Conservation (phyloP, 192 early-diverging fungal species). For the Geranomyces variabilis region DNA sequence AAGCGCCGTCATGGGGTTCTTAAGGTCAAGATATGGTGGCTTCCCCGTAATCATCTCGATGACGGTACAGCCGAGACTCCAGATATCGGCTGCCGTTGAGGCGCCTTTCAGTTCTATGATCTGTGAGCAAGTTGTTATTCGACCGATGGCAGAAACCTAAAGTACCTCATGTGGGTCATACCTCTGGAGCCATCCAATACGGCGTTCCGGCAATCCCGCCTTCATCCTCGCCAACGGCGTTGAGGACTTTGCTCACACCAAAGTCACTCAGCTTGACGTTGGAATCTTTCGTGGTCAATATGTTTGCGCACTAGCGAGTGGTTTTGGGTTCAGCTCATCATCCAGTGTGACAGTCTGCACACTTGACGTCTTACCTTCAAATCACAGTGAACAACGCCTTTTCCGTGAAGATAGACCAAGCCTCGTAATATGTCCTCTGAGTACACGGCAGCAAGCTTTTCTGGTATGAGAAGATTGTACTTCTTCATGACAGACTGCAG, state of each 20-base stretch:
- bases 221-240: slow-evolving; percentile 58
- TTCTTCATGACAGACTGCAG: slow-evolving; percentile 78
- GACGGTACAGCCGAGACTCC: slow-evolving; percentile 93
- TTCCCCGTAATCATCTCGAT: slow-evolving; percentile 90
- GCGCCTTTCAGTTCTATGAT: slow-evolving; percentile 87
- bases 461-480: slow-evolving; percentile 78
- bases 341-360: neutral
- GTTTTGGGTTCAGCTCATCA: slow-evolving; percentile 19
- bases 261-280: slow-evolving; percentile 94
- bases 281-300: slow-evolving; percentile 91
- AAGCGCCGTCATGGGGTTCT: slow-evolving; percentile 81
- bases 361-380: slow-evolving; percentile 65
- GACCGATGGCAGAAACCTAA: neutral
- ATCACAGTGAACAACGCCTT: slow-evolving; percentile 84
- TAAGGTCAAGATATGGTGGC: slow-evolving; percentile 83
- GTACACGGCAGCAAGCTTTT: slow-evolving; percentile 83
- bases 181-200: slow-evolving; percentile 56
- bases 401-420: slow-evolving; percentile 80
- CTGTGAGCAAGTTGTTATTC: slow-evolving; percentile 4
- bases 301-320: slow-evolving; percentile 74
- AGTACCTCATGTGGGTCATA: slow-evolving; percentile 3
- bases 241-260: slow-evolving; percentile 85
- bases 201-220: slow-evolving; percentile 62
- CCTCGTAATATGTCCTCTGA: slow-evolving; percentile 84
- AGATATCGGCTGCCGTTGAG: slow-evolving; percentile 86